Evolutionary conservation across 805 yeast species (phyloP).

Genomic region (Starmerella powellii): DNA sequence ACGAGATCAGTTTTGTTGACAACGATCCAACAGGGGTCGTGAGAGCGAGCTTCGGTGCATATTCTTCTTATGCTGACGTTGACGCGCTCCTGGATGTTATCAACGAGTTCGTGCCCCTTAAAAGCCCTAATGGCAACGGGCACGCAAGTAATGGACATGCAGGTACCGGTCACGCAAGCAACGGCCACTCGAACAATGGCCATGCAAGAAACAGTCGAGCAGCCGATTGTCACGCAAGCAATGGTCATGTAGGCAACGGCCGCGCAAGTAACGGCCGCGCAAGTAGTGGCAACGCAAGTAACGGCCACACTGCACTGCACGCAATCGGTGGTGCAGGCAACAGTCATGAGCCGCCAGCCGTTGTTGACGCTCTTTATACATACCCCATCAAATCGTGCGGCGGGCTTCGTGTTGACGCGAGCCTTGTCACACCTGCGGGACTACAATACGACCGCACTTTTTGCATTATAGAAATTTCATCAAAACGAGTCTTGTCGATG

Average conservation of each 20-base stretch:
- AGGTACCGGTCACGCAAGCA: no score
- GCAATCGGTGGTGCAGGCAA: no score
- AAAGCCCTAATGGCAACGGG: neutral
- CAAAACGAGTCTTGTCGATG: constrained; percentile 27
- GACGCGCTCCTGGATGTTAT: constrained; percentile 27
- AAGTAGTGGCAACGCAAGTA: no score
- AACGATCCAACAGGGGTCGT: constrained; percentile 34
- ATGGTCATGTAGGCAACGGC: no score
- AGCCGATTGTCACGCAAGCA: no score
- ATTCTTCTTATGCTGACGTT: constrained; percentile 29
- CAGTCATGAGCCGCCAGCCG: no score
- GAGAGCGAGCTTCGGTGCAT: constrained; percentile 35
- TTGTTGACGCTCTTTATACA: constrained; percentile 14
- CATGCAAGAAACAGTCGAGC: neutral
- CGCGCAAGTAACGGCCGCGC: no score
- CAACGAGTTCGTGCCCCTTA: constrained; percentile 18
- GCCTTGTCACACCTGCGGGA: constrained; percentile 25
- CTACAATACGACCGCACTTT: constrained; percentile 34
- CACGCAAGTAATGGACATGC: no score
- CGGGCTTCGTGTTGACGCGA: constrained; percentile 26
- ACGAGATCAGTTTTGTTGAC: constrained; percentile 31
- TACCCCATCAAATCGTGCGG: constrained; percentile 38
- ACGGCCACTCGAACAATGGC: no score
- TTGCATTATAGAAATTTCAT: constrained; percentile 28
- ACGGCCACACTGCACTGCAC: no score